These are phyloP conservation scores for Erysiphe neolycopersici DNA, from an alignment of 2,329 filamentous ascomycete species.

Conservation along the genomic window DNA sequence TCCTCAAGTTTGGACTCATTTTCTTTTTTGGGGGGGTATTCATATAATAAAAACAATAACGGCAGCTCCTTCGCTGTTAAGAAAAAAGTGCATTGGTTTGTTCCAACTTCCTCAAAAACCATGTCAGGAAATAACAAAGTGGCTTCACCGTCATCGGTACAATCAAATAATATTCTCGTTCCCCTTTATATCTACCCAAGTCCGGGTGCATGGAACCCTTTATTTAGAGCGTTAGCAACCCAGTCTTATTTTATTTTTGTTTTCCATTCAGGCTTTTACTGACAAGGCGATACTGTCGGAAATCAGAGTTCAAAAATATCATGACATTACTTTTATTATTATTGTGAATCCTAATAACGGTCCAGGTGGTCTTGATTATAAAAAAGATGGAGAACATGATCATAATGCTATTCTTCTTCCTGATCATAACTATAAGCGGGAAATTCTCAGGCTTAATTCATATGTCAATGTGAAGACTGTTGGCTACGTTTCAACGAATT, in stretches of 20 bases:
- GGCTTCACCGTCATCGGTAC: conserved; percentile 1
- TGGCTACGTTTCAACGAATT: conserved; percentile 17
- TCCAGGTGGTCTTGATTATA: conserved; percentile 10
- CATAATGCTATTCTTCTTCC: conserved; percentile 6
- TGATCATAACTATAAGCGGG: conserved; percentile 14
- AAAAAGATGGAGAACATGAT: too few species aligned
- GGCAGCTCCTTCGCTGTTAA: too few species aligned
- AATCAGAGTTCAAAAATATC: conserved; percentile 3
- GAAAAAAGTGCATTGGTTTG: too few species aligned
- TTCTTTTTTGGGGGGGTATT: too few species aligned
- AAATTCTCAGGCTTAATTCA: conserved; percentile 15
- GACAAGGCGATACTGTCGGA: background rate
- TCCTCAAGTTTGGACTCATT: too few species aligned
- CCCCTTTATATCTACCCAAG: conserved; percentile 7
- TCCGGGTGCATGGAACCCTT: conserved; percentile 5
- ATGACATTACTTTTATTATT: conserved; percentile 8
- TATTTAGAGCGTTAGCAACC: conserved; percentile 3
- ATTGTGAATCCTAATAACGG: conserved; percentile 12
- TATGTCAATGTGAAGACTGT: conserved; percentile 16
- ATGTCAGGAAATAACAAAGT: background rate
- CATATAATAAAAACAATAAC: too few species aligned
- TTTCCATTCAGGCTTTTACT: too few species aligned
- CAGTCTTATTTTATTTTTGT: background rate
- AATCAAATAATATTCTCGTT: conserved; percentile 3
- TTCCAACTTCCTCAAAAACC: too few species aligned